Evolutionary conservation across 148 eudicot species (phyloP).

Genomic region (Rhododendron griersonianum): DNA sequence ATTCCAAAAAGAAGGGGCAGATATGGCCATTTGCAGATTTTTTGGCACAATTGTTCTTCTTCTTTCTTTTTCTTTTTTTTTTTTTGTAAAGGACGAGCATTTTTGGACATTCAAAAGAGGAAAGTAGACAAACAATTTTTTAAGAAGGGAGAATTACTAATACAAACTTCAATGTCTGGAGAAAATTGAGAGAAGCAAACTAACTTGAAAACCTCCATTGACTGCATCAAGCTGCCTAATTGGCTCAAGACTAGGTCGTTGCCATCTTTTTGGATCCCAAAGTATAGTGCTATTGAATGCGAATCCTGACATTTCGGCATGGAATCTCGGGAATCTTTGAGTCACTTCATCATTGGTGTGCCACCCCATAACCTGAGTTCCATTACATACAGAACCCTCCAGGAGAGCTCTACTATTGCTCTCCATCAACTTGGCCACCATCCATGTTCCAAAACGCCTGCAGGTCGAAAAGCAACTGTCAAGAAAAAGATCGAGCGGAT

Average conservation of each 20-base stretch:
- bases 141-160: background rate
- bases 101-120: background rate
- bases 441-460: conserved; percentile 91
- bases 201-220: conserved; percentile 42
- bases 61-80: background rate
- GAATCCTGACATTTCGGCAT: conserved; percentile 67
- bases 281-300: conserved; percentile 85
- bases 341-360: conserved; percentile 30
- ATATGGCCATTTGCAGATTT: background rate
- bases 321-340: conserved; percentile 63
- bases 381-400: conserved; percentile 77
- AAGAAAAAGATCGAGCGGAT: background rate
- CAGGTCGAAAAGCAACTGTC: conserved; percentile 13
- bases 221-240: conserved; percentile 58
- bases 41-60: background rate
- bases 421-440: conserved; percentile 44
- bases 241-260: conserved; percentile 49
- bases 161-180: background rate
- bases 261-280: conserved; percentile 84
- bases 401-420: conserved; percentile 20
- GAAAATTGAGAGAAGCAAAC: conserved; percentile 14
- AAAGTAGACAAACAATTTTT: background rate
- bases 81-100: background rate
- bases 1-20: background rate
- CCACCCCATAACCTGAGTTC: conserved; percentile 72